Evolutionary conservation across 2,329 filamentous ascomycete genomes (phyloP), one percentile per base, ranked within the genome.

Genomic region (Fusarium subglutinans): DNA sequence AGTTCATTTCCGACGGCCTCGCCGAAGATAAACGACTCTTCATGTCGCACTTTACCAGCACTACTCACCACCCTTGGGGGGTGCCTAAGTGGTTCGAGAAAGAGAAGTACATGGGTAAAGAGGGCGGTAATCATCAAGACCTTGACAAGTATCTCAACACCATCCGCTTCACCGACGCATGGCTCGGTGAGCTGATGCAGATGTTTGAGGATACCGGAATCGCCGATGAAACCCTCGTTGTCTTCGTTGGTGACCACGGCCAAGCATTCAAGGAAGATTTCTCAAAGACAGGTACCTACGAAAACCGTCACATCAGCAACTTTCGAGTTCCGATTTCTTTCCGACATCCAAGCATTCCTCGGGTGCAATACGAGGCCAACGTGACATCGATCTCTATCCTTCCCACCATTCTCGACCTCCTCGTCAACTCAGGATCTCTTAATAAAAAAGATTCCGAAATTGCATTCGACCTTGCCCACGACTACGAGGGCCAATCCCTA

Each of bases 21-120:
- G 70, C 76, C 30, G 78, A 80, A 33, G 74, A 81, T 14, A 78
- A 81, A 63, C 78, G 81, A 20, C 66, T 82, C 17, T 83, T 82
- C 53, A 69, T 82, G 43, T 78, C 80, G 5, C 81, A 83, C 45
- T 73, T 83, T 14, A 83, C 81, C 26, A 81, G 81, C 70, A 82
- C 80, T 30, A 79, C 78, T 4, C 81, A 83, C 51, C 81, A 82
- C 47, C 79, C 80, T 5, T 82, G 74, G 74, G 71, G 72, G 3
- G 57, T 74, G 5, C 74, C 74, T 18, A 69, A 76, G 53, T 76
- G 69, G 72, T 76, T 81, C 40, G 76, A 80, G 4, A 66, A 66
- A 8, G 70, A 76, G 33, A 69, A 75, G 44, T 76, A 76, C 12
- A 75, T 76, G 78, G 47, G 79, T 70, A 63, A 68, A 45, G 14